Conservation (phyloP, 345 rosid genomes). For the Syzygium jambos region DNA sequence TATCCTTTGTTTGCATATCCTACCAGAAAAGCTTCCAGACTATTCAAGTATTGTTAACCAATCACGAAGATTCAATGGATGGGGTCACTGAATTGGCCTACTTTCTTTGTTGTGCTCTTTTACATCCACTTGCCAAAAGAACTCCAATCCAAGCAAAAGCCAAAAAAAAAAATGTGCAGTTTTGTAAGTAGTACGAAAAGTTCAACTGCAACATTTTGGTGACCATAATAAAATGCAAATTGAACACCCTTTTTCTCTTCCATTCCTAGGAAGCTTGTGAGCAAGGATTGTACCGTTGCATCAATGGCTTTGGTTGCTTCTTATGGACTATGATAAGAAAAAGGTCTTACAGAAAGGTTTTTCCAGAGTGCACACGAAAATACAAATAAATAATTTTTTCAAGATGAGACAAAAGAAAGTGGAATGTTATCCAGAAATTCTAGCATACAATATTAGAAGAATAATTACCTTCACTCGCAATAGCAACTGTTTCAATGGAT, state of each 20-base stretch:
- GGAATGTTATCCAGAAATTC: neutral
- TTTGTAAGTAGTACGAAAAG: neutral
- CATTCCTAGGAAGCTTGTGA: neutral
- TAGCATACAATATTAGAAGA: neutral
- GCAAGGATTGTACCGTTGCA: neutral
- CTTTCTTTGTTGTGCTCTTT: neutral
- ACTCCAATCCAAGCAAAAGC: neutral
- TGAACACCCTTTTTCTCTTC: neutral
- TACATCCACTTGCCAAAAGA: neutral
- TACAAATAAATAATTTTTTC: neutral
- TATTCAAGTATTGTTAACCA: neutral
- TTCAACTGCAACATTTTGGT: neutral
- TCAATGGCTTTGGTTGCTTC: neutral
- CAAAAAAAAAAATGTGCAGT: neutral
- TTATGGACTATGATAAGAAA: neutral
- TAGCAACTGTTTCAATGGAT: constrained; percentile 35
- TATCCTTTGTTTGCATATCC: neutral
- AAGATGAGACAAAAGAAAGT: neutral
- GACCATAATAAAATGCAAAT: neutral
- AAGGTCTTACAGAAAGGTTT: neutral
- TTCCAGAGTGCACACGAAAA: neutral
- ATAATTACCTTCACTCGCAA: constrained; percentile 32
- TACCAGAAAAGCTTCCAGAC: neutral
- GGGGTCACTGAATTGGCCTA: neutral
- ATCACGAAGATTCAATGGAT: neutral